Evolutionary conservation across 345 rosid species (phyloP).

Genomic region (Melastoma malabathricum): DNA sequence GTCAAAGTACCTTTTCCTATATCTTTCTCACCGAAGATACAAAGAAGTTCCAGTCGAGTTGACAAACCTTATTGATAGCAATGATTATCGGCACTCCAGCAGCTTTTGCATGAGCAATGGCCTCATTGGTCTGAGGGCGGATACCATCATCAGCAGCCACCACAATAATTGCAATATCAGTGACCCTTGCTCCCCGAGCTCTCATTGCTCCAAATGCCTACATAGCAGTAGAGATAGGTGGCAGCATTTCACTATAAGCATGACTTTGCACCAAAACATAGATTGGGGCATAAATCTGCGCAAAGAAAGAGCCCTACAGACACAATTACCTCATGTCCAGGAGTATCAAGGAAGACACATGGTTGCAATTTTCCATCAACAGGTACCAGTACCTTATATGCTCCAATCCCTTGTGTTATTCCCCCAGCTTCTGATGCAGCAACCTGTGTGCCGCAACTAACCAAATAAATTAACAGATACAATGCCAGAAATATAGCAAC

Average conservation of each 20-base stretch:
- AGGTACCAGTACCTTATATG: constrained; percentile 69
- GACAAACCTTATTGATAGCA: constrained; percentile 80
- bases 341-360: constrained; percentile 97
- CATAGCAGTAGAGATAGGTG: constrained; percentile 6
- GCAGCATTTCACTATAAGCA: neutral
- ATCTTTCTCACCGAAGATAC: constrained; percentile 1
- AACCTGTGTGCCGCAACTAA: constrained; percentile 42
- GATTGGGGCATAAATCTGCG: neutral
- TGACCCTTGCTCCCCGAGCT: constrained; percentile 97
- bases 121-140: constrained; percentile 96
- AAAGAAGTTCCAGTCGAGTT: constrained; percentile 1
- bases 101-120: constrained; percentile 95
- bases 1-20: neutral
- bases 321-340: constrained; percentile 85
- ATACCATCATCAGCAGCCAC: constrained; percentile 99
- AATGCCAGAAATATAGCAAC: no score
- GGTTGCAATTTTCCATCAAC: constrained; percentile 67
- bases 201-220: constrained; percentile 99
- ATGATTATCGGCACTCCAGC: constrained; percentile 92
- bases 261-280: neutral
- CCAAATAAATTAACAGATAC: constrained; percentile 13
- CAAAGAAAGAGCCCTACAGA: no score
- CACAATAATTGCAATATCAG: constrained; percentile 88
- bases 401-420: constrained; percentile 97
- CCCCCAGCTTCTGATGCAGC: constrained; percentile 98